A percentile compares a stretch with the other conserved stretches of the same genome.
Conservation (phyloP, 306 rosid species). For the Styphnolobium japonicum region DNA sequence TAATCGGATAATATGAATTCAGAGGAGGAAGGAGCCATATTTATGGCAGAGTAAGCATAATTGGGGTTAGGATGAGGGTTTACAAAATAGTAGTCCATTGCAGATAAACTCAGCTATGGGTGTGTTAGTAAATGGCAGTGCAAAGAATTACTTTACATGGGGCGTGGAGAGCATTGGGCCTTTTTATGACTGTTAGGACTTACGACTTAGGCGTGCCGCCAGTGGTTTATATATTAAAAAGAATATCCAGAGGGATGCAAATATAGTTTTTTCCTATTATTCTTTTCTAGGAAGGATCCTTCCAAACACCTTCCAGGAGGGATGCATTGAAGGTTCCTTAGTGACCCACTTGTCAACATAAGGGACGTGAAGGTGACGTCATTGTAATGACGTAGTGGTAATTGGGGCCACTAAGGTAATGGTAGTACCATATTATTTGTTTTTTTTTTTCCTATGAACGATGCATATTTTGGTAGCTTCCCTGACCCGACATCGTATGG, state of each 20-base stretch:
- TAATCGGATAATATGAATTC: slow-evolving; percentile 47
- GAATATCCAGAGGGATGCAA: background rate
- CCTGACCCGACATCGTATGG: background rate
- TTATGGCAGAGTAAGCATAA: background rate
- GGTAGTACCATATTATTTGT: background rate
- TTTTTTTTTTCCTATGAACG: background rate
- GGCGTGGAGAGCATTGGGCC: background rate
- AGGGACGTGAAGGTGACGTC: slow-evolving; percentile 5
- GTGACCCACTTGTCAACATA: slow-evolving; percentile 20
- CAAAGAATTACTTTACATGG: background rate
- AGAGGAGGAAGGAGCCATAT: slow-evolving; percentile 20
- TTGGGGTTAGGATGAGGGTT: slow-evolving; percentile 39
- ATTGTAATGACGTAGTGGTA: slow-evolving; percentile 26
- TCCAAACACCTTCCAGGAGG: slow-evolving; percentile 44
- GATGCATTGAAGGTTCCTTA: slow-evolving; percentile 42
- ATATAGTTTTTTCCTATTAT: background rate
- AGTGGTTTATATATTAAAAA: slow-evolving; percentile 13
- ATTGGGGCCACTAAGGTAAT: slow-evolving; percentile 1
- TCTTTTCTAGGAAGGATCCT: slow-evolving; percentile 29
- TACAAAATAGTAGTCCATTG: slow-evolving; percentile 47
- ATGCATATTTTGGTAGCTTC: background rate
- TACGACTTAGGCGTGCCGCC: background rate
- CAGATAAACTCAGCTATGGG: background rate
- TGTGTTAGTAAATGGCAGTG: background rate
- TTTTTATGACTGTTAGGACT: background rate